These are phyloP conservation scores for Meredithiella fracta DNA, from an alignment of 2,329 filamentous ascomycete species.

Conservation along the genomic window DNA sequence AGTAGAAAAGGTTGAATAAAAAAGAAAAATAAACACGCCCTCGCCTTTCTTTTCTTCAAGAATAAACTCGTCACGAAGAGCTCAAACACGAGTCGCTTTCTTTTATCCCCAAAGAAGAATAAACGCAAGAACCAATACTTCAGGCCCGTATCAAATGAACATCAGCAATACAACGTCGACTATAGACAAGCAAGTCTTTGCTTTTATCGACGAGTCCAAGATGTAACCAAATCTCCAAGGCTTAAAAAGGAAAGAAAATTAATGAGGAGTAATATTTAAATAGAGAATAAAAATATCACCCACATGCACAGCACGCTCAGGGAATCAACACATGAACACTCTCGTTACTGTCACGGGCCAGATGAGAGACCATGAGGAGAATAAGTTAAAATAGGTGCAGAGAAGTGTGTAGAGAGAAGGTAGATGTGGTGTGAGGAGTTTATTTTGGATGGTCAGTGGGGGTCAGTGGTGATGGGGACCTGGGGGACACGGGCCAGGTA, in stretches of 20 bases:
- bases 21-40: too few species aligned
- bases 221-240: slow-evolving; percentile 1
- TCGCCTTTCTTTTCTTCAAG: too few species aligned
- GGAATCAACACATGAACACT: too few species aligned
- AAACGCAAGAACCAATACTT: slow-evolving; percentile 1
- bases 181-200: background rate
- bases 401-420: background rate
- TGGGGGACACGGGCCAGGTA: too few species aligned
- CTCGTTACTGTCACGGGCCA: too few species aligned
- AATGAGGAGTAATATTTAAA: background rate
- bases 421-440: background rate
- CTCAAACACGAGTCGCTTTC: background rate
- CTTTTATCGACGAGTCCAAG: slow-evolving; percentile 1
- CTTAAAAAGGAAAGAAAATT: slow-evolving; percentile 1
- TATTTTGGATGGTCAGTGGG: too few species aligned
- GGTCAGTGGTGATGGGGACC: too few species aligned
- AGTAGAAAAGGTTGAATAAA: background rate
- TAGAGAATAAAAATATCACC: too few species aligned
- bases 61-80: too few species aligned
- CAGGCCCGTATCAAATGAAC: background rate
- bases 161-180: background rate
- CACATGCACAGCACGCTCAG: too few species aligned
- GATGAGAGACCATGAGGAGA: too few species aligned
- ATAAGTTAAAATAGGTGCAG: background rate
- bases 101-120: slow-evolving; percentile 1